These are phyloP conservation scores for Monosporascus sp. DNA, from an alignment of 2,329 filamentous ascomycete genomes.

Conservation along the genomic window DNA sequence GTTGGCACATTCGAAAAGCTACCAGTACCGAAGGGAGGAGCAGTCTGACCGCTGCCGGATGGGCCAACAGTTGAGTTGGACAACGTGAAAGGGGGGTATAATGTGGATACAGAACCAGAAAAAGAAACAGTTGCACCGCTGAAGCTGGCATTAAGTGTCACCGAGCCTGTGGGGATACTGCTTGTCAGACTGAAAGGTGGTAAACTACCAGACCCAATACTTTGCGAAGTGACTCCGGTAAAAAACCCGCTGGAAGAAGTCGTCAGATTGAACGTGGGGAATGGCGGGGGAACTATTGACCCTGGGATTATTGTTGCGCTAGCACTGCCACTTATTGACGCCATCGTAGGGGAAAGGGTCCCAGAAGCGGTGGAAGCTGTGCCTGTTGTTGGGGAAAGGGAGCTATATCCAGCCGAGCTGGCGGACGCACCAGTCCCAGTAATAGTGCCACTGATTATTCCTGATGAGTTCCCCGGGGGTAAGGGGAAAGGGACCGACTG, in stretches of 20 bases:
- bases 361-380: no score
- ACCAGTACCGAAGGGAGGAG: not conserved
- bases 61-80: not conserved
- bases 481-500: not conserved
- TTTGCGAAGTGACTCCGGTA: not conserved
- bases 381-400: no score
- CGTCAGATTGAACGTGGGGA: not conserved
- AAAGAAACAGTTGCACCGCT: not conserved
- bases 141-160: no score
- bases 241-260: not conserved
- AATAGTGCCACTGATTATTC: not conserved
- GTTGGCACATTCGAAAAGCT: not conserved
- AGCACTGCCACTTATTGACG: not conserved
- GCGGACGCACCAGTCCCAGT: not conserved
- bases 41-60: not conserved
- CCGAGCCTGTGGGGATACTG: no score
- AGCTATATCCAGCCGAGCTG: no score
- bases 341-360: not conserved
- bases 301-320: not conserved
- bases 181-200: not conserved
- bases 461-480: not conserved
- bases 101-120: not conserved
- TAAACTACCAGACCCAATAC: not conserved
- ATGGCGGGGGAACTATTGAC: not conserved
- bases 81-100: not conserved